phyloP scores from a whole-genome alignment of 768 basidiomycete genomes.

The Tulasnella sp. region DNA sequence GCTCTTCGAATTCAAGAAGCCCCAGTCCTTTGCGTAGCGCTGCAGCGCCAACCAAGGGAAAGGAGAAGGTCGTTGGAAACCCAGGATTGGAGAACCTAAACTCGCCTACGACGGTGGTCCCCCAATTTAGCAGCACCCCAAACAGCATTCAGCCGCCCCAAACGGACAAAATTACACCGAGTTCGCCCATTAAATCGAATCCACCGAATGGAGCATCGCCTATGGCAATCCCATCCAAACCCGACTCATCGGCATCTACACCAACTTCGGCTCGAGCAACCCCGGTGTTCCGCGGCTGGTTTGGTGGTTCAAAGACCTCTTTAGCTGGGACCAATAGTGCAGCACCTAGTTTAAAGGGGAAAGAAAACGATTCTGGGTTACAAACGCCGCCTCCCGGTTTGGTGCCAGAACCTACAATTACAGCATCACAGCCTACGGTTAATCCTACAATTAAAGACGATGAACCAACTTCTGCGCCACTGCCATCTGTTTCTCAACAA shows the following conservation, averaged over 20 bases:
- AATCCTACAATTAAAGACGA: not conserved
- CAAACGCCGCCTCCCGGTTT: not conserved
- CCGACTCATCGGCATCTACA: not conserved
- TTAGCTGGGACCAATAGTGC: not conserved
- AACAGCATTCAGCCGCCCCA: not conserved
- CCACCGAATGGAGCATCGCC: not conserved
- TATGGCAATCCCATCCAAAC: not conserved
- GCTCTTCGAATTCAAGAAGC: not conserved
- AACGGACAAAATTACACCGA: not conserved
- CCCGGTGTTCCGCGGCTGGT: constrained; percentile 9
- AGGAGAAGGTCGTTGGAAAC: not conserved
- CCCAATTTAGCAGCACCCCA: not conserved
- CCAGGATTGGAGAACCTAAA: constrained; percentile 7
- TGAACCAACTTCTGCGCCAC: not conserved
- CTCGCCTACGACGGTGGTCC: not conserved
- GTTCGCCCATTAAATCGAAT: not conserved
- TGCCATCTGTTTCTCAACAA: not conserved
- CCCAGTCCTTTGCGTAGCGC: not conserved
- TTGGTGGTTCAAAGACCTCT: constrained; percentile 10
- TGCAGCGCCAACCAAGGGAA: not conserved
- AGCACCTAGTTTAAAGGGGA: constrained; percentile 4
- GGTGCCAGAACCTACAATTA: not conserved
- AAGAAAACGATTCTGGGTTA: not conserved
- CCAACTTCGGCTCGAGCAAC: not conserved
- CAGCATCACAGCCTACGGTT: not conserved